Evolutionary conservation across 1,284 basidiomycete genomes (phyloP).

Genomic region (Leccinum subspadiceum): DNA sequence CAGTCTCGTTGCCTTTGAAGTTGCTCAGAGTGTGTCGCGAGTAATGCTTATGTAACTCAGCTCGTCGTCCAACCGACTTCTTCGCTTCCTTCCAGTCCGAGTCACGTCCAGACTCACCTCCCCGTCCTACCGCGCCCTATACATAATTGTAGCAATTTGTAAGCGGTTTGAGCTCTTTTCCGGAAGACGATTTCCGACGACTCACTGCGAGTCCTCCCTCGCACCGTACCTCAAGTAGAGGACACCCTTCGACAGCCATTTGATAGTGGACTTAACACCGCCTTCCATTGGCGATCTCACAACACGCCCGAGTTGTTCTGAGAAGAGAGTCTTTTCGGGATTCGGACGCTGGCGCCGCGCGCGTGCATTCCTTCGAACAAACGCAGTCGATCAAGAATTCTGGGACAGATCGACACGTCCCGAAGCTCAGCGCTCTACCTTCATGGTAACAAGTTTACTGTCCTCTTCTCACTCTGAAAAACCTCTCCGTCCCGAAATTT

Average conservation of each 20-base stretch:
- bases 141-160: too few species aligned
- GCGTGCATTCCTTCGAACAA: conserved; percentile 28
- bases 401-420: conserved; percentile 32
- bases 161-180: too few species aligned
- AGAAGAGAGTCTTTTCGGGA: conserved; percentile 16
- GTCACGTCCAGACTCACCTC: too few species aligned
- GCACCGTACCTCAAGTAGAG: conserved; percentile 21
- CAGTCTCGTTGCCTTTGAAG: too few species aligned
- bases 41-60: too few species aligned
- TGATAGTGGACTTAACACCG: conserved; percentile 32
- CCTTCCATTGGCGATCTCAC: conserved; percentile 31
- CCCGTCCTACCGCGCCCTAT: too few species aligned
- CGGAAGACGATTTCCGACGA: too few species aligned
- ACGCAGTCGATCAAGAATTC: conserved; percentile 33
- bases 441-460: conserved; percentile 23
- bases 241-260: conserved; percentile 26
- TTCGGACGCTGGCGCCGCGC: conserved; percentile 14
- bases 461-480: conserved; percentile 26
- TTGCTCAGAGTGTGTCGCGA: too few species aligned
- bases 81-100: too few species aligned
- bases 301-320: conserved; percentile 30
- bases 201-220: conserved; percentile 16
- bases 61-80: too few species aligned
- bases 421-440: conserved; percentile 29
- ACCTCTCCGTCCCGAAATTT: conserved; percentile 32